Conservation (phyloP, 768 basidiomycete species). For the Lactarius pseudohatsudake region DNA sequence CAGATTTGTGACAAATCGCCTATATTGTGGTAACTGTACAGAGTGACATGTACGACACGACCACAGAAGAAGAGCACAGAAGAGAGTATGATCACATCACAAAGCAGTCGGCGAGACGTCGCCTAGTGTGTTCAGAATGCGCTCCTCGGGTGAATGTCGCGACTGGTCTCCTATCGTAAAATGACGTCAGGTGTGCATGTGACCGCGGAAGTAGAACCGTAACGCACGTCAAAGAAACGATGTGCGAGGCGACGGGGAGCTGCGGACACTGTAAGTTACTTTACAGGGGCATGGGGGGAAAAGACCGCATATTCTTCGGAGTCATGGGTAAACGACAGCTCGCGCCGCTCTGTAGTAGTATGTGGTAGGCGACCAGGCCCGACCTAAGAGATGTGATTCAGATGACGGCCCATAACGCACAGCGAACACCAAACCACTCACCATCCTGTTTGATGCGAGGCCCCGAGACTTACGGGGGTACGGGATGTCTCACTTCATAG, state of each 20-base stretch:
- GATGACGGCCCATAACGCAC: background rate
- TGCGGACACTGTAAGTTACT: conserved; percentile 36
- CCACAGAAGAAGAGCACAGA: background rate
- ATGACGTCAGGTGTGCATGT: conserved; percentile 15
- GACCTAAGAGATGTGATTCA: conserved; percentile 50
- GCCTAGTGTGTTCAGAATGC: conserved; percentile 47
- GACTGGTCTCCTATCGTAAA: conserved; percentile 61
- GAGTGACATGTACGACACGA: background rate
- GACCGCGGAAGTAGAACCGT: conserved; percentile 11
- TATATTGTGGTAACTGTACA: too few relatives aligned
- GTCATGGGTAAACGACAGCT: conserved; percentile 91
- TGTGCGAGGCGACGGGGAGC: conserved; percentile 84
- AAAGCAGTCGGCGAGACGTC: conserved; percentile 74
- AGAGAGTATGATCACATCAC: conserved; percentile 36
- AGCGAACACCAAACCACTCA: too few relatives aligned
- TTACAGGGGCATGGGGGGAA: background rate
- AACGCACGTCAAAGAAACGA: conserved; percentile 91
- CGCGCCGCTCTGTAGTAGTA: conserved; percentile 78
- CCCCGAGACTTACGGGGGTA: too few relatives aligned
- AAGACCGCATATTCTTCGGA: conserved; percentile 71
- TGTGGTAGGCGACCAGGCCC: conserved; percentile 86
- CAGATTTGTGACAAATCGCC: too few relatives aligned
- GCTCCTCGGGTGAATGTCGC: conserved; percentile 60
- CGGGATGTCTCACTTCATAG: too few relatives aligned
- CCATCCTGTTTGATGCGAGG: too few relatives aligned